Percentiles rank a stretch among this genome's conserved stretches.
Evolutionary conservation across 257 asterid genomes (phyloP).

Genomic region (Capsicum rhomboideum): DNA sequence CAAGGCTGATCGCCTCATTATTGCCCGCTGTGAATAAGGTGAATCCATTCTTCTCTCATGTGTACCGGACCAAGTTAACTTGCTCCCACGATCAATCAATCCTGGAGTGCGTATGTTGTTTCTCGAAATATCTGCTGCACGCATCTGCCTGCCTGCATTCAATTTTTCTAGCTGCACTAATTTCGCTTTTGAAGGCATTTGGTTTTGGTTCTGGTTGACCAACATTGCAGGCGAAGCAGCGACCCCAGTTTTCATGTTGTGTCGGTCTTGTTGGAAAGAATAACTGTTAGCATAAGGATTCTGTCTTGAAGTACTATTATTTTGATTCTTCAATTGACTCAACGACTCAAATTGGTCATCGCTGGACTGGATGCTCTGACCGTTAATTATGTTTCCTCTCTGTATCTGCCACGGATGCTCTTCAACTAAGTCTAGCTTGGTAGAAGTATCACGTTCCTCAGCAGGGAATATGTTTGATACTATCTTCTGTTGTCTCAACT

Average conservation of each 20-base stretch:
- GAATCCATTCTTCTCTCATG: constrained; percentile 1
- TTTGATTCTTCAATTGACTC: neutral
- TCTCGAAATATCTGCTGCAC: neutral
- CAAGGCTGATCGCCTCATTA: neutral
- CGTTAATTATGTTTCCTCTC: constrained; percentile 7
- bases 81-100: constrained; percentile 1
- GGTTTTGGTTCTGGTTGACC: no score
- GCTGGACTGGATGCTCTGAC: constrained; percentile 16
- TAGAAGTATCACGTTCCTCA: neutral
- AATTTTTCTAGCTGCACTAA: neutral
- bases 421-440: neutral
- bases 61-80: neutral
- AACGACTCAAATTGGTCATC: constrained; percentile 13
- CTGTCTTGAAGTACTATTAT: neutral
- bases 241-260: no score
- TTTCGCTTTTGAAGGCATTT: neutral
- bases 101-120: neutral
- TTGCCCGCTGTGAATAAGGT: neutral
- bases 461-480: neutral
- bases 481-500: neutral
- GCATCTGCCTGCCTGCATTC: constrained; percentile 9
- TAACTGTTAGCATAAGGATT: neutral
- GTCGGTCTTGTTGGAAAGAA: no score
- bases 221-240: no score
- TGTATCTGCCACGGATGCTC: constrained; percentile 2